These are phyloP conservation scores for Kappamyces sp. DNA, from an alignment of 192 early-diverging fungal genomes.

Conservation along the genomic window DNA sequence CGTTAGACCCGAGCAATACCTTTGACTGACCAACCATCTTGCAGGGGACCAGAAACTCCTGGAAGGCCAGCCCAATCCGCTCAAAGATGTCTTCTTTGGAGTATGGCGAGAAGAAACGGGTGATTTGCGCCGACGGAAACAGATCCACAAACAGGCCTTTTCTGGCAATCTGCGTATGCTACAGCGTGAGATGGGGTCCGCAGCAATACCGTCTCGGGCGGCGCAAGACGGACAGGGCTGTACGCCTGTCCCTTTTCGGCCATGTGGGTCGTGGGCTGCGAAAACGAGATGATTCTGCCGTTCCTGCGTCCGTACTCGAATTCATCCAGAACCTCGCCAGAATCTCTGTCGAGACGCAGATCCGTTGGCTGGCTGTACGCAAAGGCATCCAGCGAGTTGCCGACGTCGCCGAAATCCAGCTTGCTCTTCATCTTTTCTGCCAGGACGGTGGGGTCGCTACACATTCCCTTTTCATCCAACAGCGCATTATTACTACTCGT, in stretches of 20 bases:
- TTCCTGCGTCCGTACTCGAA: conserved; percentile 8
- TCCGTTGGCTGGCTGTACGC: conserved; percentile 46
- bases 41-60: conserved; percentile 37
- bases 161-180: not conserved
- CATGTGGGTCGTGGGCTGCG: conserved; percentile 28
- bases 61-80: conserved; percentile 19
- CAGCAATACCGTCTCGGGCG: not conserved
- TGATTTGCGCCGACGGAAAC: conserved; percentile 32
- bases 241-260: not conserved
- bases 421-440: conserved; percentile 51
- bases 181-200: too few relatives aligned
- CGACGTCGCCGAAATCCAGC: conserved; percentile 15
- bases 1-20: not conserved
- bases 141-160: conserved; percentile 29
- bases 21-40: conserved; percentile 15
- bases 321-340: conserved; percentile 14
- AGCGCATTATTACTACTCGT: not conserved
- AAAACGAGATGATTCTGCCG: conserved; percentile 35
- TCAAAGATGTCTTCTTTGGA: conserved; percentile 17
- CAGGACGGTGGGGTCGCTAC: conserved; percentile 50
- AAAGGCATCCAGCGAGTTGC: conserved; percentile 16
- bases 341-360: conserved; percentile 24
- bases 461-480: conserved; percentile 50
- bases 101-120: conserved; percentile 34
- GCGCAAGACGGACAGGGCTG: not conserved